Conservation (phyloP, 2,329 filamentous ascomycete species). For the Zymoseptoria crescenta region DNA sequence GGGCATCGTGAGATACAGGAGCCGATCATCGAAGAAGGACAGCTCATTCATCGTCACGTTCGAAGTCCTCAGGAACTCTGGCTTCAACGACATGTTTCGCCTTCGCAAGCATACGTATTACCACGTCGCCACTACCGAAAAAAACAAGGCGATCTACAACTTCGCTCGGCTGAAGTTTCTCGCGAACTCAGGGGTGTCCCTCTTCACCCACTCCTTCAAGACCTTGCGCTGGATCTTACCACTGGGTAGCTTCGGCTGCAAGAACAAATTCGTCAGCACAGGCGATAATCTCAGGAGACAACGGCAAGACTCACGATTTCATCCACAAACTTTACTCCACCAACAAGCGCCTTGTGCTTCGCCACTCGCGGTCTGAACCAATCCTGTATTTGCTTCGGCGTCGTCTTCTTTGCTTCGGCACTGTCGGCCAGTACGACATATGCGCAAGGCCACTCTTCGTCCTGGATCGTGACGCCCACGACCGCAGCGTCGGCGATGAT, state of each 20-base stretch:
- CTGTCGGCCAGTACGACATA: constrained; percentile 46
- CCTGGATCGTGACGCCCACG: constrained; percentile 45
- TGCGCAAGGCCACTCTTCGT: constrained; percentile 47
- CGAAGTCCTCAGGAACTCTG: no score
- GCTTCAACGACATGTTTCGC: no score
- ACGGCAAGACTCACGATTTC: constrained; percentile 33
- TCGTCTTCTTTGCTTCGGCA: constrained; percentile 32
- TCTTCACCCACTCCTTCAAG: constrained; percentile 51
- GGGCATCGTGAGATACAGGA: no score
- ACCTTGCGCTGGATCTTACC: constrained; percentile 53
- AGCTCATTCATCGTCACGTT: no score
- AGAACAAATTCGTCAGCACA: neutral
- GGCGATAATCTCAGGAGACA: neutral
- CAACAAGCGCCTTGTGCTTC: constrained; percentile 35
- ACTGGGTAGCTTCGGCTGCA: constrained; percentile 45
- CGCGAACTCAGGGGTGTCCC: constrained; percentile 37
- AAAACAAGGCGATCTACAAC: constrained; percentile 7
- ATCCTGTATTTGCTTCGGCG: constrained; percentile 29
- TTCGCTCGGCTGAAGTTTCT: constrained; percentile 16
- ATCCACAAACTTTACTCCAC: constrained; percentile 44
- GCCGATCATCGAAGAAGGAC: no score
- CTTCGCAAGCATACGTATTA: no score
- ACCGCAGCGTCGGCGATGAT: constrained; percentile 49
- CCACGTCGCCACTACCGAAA: no score
- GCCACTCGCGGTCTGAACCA: constrained; percentile 34